Conservation (phyloP, 345 rosid species). For the Heritiera fomes region DNA sequence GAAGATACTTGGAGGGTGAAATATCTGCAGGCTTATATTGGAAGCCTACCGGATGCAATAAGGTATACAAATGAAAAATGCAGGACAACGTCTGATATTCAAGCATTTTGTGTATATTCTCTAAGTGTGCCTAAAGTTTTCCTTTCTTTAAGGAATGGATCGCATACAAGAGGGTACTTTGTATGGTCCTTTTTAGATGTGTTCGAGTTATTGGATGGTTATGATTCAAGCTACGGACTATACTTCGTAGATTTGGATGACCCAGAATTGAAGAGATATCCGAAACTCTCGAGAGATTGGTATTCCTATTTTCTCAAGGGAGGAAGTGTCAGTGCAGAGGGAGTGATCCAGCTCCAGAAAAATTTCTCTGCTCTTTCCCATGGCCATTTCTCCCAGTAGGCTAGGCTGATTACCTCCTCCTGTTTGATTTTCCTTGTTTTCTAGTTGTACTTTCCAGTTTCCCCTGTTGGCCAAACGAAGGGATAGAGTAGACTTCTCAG, state of each 20-base stretch:
- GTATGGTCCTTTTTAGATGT: too few relatives aligned
- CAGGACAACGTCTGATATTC: background rate
- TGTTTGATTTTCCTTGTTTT: background rate
- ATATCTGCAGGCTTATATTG: constrained; percentile 35
- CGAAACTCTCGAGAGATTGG: too few relatives aligned
- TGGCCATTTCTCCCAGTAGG: background rate
- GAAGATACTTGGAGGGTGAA: constrained; percentile 30
- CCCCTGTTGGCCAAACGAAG: background rate
- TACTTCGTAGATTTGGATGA: too few relatives aligned
- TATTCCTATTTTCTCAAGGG: constrained; percentile 35
- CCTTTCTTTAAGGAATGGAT: too few relatives aligned
- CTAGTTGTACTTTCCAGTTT: background rate
- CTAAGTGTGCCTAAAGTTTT: too few relatives aligned
- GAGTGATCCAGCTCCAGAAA: background rate
- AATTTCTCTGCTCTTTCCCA: background rate
- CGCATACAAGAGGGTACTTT: too few relatives aligned
- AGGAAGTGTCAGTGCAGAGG: constrained; percentile 16
- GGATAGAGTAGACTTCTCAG: background rate
- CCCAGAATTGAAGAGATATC: too few relatives aligned
- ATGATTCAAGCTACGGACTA: too few relatives aligned
- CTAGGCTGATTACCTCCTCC: background rate
- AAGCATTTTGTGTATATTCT: too few relatives aligned
- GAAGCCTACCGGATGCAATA: constrained; percentile 42
- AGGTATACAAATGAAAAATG: constrained; percentile 22
- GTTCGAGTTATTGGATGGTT: too few relatives aligned